Percentiles rank a stretch among this genome's conserved stretches.
Conservation (phyloP, 2,329 filamentous ascomycete genomes). For the Hypoxylon rubiginosum region DNA sequence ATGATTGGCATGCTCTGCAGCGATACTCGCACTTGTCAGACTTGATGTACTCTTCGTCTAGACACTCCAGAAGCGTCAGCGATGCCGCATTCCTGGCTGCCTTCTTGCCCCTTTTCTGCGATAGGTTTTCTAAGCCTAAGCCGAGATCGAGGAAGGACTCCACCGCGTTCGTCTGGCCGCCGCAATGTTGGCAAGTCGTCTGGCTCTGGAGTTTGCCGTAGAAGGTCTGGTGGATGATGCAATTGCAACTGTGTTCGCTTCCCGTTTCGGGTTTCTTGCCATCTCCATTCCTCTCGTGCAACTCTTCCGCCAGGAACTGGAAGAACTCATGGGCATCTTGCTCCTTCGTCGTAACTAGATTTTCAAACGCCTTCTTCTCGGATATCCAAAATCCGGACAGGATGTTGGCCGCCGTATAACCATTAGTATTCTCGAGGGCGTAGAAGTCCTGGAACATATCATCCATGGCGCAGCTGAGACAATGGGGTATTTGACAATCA, state of each 20-base stretch:
- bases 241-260: slow-evolving; percentile 79
- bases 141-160: slow-evolving; percentile 94
- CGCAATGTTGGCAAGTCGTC: slow-evolving; percentile 90
- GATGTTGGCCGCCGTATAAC: slow-evolving; percentile 91
- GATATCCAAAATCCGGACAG: slow-evolving; percentile 92
- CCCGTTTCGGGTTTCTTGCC: slow-evolving; percentile 71
- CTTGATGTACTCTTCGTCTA: slow-evolving; percentile 88
- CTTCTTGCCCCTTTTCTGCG: slow-evolving; percentile 74
- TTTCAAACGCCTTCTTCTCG: slow-evolving; percentile 78
- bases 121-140: slow-evolving; percentile 82
- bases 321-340: slow-evolving; percentile 98
- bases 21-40: slow-evolving; percentile 91
- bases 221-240: slow-evolving; percentile 94
- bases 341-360: slow-evolving; percentile 90
- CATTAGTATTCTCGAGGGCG: slow-evolving; percentile 82
- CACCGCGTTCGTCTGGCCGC: slow-evolving; percentile 83
- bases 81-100: slow-evolving; percentile 61
- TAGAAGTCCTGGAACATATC: slow-evolving; percentile 82
- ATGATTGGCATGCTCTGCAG: slow-evolving; percentile 82
- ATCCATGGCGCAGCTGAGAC: slow-evolving; percentile 78
- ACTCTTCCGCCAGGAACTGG: slow-evolving; percentile 91
- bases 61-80: slow-evolving; percentile 77
- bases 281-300: slow-evolving; percentile 86
- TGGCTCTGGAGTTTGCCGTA: slow-evolving; percentile 92
- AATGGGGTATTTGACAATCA: slow-evolving; percentile 76